These are phyloP conservation scores for Pezicula neosporulosa DNA, from an alignment of 2,329 filamentous ascomycete genomes.

Conservation along the genomic window DNA sequence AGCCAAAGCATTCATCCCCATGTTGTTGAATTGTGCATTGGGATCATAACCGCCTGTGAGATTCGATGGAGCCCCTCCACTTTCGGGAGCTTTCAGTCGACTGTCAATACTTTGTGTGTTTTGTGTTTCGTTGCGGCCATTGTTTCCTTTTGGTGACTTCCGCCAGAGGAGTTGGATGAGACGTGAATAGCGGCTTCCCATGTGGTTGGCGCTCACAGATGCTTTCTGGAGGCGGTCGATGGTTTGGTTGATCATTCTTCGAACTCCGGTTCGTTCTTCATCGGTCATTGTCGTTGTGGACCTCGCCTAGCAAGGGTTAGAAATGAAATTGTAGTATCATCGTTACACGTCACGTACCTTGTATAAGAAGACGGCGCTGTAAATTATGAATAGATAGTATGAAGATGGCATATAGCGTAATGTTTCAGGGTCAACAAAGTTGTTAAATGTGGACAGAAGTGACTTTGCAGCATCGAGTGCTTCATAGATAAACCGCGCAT, in stretches of 20 bases:
- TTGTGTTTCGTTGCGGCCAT: not conserved
- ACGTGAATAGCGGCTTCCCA: constrained; percentile 58
- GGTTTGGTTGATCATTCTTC: constrained; percentile 53
- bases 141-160: constrained; percentile 22
- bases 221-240: constrained; percentile 57
- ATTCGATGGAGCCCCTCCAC: not conserved
- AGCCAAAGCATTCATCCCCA: constrained; percentile 1
- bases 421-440: constrained; percentile 53
- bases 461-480: constrained; percentile 62
- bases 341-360: constrained; percentile 53
- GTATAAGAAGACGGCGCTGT: constrained; percentile 62
- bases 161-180: constrained; percentile 59
- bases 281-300: constrained; percentile 32
- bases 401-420: constrained; percentile 63
- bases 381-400: constrained; percentile 60
- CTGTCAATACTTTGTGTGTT: not conserved
- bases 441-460: constrained; percentile 56
- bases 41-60: not conserved
- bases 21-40: not conserved
- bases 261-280: constrained; percentile 46
- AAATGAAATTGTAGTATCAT: constrained; percentile 40
- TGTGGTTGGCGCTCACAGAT: constrained; percentile 53
- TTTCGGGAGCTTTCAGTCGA: not conserved
- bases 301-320: constrained; percentile 8
- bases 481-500: constrained; percentile 65